Base-by-base conservation (phyloP, 805 yeast species). In the Candida ortonii region DNA sequence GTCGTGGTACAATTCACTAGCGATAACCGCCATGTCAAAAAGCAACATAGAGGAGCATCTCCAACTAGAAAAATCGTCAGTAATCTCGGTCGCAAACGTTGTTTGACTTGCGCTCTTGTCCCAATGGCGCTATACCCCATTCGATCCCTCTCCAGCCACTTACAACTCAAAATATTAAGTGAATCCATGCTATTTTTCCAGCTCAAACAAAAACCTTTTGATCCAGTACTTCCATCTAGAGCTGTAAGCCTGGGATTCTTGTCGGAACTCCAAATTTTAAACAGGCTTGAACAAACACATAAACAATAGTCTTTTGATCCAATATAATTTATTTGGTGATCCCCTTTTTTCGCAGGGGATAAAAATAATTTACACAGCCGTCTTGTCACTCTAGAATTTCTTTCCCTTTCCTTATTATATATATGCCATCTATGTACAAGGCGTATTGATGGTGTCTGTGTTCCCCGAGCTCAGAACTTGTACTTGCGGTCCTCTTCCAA, bases 21-120 rank as follows among this genome's bases (percentile, higher is more conserved):
- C 0, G 60, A 47, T 19, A 58, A 32, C 25, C 58, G 47, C 62
- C 62, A 58, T 5, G 55, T 35, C 6, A 58, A 30, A 36, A 52
- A 57, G 16, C 49, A 33, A 23, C 61, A 49, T 11, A 54, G 42
- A 2, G 62, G 52, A 5, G 58, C 28, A 30, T 57, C 59, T 3
- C 63, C 63, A 36, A 53, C 62, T 58, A 16, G 5, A 27, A 6
- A 20, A n/a, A 5, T 14, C 16, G 24, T 26, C 24, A 14, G 44
- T 34, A 33, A 25, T 20, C 11, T 13, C 1, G 11, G n/a, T n/a
- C n/a, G n/a, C n/a, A n/a, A n/a, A n/a, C n/a, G n/a, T n/a, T n/a
- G n/a, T n/a, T n/a, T n/a, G n/a, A n/a, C n/a, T n/a, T n/a, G n/a
- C n/a, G n/a, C n/a, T n/a, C n/a, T n/a, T n/a, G n/a, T n/a, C 14